These are phyloP conservation scores for Diddensiella transvaalensis DNA, from an alignment of 805 yeast species.

Conservation along the genomic window DNA sequence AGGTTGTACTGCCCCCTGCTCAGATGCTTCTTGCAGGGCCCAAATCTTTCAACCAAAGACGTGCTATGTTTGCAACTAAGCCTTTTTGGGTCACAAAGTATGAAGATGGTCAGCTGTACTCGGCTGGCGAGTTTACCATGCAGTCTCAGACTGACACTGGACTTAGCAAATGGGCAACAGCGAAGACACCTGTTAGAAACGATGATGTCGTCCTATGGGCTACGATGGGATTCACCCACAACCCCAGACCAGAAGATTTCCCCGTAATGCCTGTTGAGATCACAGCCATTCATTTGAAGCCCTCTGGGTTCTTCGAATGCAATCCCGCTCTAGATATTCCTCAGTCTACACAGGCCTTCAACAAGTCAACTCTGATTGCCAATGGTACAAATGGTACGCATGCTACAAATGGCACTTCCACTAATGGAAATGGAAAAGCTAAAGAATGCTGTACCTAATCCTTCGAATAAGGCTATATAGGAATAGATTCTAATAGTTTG, in stretches of 20 bases:
- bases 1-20: constrained; percentile 70
- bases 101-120: constrained; percentile 68
- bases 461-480: too few species aligned
- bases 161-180: constrained; percentile 28
- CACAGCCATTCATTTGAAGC: constrained; percentile 68
- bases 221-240: constrained; percentile 80
- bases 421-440: neutral
- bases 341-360: constrained; percentile 73
- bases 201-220: constrained; percentile 75
- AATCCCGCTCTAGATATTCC: constrained; percentile 74
- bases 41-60: constrained; percentile 69
- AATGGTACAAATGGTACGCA: neutral
- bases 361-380: constrained; percentile 1
- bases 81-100: constrained; percentile 68
- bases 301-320: constrained; percentile 72
- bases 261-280: constrained; percentile 88
- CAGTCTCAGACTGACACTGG: constrained; percentile 34
- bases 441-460: neutral
- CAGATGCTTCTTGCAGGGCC: constrained; percentile 71
- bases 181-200: constrained; percentile 35
- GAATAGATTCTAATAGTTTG: too few species aligned
- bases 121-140: constrained; percentile 55
- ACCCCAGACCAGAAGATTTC: constrained; percentile 88
- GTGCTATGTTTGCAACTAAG: constrained; percentile 78
- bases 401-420: neutral